A percentile compares a stretch with the other conserved stretches of the same genome.
These are phyloP conservation scores for Triglochin maritima DNA, from an alignment of 106 monocot genomes.

Conservation along the genomic window DNA sequence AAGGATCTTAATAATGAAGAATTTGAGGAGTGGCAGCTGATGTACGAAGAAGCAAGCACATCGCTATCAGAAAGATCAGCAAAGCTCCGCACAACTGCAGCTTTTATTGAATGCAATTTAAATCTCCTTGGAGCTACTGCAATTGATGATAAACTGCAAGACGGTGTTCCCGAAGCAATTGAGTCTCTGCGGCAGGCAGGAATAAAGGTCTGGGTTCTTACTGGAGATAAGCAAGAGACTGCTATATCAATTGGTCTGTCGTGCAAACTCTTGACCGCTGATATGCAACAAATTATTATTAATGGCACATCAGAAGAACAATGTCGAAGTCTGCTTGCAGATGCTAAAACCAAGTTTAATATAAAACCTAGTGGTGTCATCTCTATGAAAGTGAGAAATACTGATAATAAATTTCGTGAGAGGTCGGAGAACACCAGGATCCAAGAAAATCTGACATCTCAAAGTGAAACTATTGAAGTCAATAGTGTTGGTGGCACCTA, in stretches of 20 bases:
- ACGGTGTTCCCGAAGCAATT: constrained; percentile 96
- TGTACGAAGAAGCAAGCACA: constrained; percentile 92
- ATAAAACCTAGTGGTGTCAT: constrained; percentile 22
- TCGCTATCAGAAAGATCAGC: constrained; percentile 63
- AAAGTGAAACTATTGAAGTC: constrained; percentile 7
- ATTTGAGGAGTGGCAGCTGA: constrained; percentile 72
- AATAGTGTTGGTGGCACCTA: constrained; percentile 4
- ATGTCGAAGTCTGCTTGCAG: constrained; percentile 61
- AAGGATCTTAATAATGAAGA: constrained; percentile 60
- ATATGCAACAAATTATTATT: constrained; percentile 75
- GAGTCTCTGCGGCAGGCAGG: constrained; percentile 94
- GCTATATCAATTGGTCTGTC: constrained; percentile 96
- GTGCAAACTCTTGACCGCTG: constrained; percentile 58
- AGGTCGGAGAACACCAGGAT: constrained; percentile 4
- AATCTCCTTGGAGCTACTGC: constrained; percentile 89
- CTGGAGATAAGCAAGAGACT: constrained; percentile 98
- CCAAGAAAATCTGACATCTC: constrained; percentile 7
- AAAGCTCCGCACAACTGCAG: constrained; percentile 79
- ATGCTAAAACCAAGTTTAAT: constrained; percentile 64
- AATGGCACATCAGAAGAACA: constrained; percentile 89
- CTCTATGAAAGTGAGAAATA: constrained; percentile 7
- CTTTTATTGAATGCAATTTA: constrained; percentile 65
- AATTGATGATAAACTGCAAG: constrained; percentile 96
- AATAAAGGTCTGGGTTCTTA: constrained; percentile 97
- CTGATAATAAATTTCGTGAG: constrained; percentile 10